Percentiles rank a stretch among this genome's conserved stretches.
Evolutionary conservation across 306 rosid species (phyloP).

Genomic region (Hippophae rhamnoides): DNA sequence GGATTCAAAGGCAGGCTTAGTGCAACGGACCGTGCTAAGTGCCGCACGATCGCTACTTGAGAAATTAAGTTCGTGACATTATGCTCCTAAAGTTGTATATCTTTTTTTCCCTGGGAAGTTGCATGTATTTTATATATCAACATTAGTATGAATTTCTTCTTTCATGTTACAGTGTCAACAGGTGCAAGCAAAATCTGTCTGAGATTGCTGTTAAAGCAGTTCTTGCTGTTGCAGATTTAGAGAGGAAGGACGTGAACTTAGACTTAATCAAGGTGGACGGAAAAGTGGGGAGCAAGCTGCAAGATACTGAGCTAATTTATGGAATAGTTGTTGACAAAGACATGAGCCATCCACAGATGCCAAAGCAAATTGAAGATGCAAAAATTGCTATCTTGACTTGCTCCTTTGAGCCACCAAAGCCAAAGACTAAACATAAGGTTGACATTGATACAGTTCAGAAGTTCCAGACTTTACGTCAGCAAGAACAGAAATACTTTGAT

Average conservation of each 20-base stretch:
- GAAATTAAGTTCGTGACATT: too few species aligned
- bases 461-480: constrained; percentile 76
- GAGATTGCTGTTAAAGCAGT: constrained; percentile 96
- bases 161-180: constrained; percentile 58
- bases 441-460: constrained; percentile 93
- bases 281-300: constrained; percentile 92
- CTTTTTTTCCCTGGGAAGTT: too few species aligned
- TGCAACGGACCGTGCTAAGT: too few species aligned
- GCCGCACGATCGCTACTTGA: too few species aligned
- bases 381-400: constrained; percentile 93
- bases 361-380: constrained; percentile 85
- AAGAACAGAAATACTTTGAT: constrained; percentile 82
- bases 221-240: constrained; percentile 94
- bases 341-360: constrained; percentile 99
- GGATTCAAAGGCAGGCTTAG: too few species aligned
- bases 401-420: constrained; percentile 99
- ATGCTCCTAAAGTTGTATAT: too few species aligned
- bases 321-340: constrained; percentile 93
- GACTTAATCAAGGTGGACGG: constrained; percentile 94
- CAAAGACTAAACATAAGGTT: constrained; percentile 99
- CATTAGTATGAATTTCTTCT: neutral
- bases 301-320: constrained; percentile 85
- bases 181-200: constrained; percentile 87
- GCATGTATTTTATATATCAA: too few species aligned
- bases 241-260: constrained; percentile 83